Percentiles rank a stretch among this genome's conserved stretches.
These are phyloP conservation scores for Lactarius psammicola DNA, from an alignment of 768 basidiomycete genomes.

Conservation along the genomic window DNA sequence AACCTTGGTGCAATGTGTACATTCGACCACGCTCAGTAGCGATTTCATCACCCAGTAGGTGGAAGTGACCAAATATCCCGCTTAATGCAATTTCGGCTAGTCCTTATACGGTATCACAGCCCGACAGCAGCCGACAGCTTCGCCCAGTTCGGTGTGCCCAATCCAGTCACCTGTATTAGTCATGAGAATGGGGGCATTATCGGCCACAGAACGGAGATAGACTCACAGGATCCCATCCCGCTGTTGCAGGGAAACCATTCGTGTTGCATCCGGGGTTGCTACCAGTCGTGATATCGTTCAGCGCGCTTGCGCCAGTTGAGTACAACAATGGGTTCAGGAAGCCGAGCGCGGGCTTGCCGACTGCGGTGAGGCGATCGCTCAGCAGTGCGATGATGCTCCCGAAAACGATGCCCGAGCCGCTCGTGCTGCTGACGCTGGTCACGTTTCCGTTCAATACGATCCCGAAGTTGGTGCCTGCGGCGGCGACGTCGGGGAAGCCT, in stretches of 20 bases:
- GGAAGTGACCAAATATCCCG: too few relatives aligned
- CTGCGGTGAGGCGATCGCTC: conserved; percentile 36
- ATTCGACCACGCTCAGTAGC: too few relatives aligned
- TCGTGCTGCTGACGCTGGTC: conserved; percentile 35
- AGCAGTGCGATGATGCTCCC: conserved; percentile 38
- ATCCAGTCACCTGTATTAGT: conserved; percentile 50
- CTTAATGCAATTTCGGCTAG: too few relatives aligned
- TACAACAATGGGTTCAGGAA: conserved; percentile 37
- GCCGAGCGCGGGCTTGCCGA: conserved; percentile 35
- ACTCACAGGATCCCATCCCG: conserved; percentile 26
- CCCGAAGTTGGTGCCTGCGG: conserved; percentile 37
- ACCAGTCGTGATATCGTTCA: conserved; percentile 40
- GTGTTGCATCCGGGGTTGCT: conserved; percentile 28
- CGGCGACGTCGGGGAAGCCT: conserved; percentile 50
- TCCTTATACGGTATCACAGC: not conserved
- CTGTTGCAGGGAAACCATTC: conserved; percentile 25
- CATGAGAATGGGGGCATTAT: not conserved
- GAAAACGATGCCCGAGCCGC: conserved; percentile 37
- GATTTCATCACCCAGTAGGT: too few relatives aligned
- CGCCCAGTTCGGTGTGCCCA: conserved; percentile 55
- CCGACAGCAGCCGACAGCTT: conserved; percentile 44
- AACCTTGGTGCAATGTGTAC: too few relatives aligned
- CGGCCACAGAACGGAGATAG: not conserved
- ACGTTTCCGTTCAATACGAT: conserved; percentile 30
- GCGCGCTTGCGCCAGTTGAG: conserved; percentile 16